A percentile compares a stretch with the other conserved stretches of the same genome.
phyloP scores from a whole-genome alignment of 768 basidiomycete genomes.

The Leccinum longicurvipes region DNA sequence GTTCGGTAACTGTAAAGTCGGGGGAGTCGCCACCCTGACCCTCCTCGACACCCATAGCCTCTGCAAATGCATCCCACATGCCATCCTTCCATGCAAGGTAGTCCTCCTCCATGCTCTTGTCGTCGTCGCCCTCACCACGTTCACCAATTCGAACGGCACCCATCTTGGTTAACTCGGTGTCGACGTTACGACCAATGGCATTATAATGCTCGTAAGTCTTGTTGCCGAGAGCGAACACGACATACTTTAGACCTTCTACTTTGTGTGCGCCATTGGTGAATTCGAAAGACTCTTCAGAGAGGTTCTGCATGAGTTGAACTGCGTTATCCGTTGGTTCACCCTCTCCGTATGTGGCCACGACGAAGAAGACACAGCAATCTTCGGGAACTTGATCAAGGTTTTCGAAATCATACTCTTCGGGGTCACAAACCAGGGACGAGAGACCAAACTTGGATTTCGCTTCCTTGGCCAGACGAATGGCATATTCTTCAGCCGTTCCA shows the following conservation, averaged over 20 bases:
- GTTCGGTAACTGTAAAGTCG: slow-evolving; percentile 89
- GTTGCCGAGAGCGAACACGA: slow-evolving; percentile 91
- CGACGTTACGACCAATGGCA: slow-evolving; percentile 77
- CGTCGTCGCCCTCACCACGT: slow-evolving; percentile 95
- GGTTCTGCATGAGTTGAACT: slow-evolving; percentile 88
- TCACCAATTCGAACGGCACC: slow-evolving; percentile 85
- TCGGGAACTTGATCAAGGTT: slow-evolving; percentile 89
- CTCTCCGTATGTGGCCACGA: slow-evolving; percentile 98
- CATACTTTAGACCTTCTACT: slow-evolving; percentile 86
- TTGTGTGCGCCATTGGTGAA: slow-evolving; percentile 77
- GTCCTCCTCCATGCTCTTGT: slow-evolving; percentile 99
- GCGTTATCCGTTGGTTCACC: slow-evolving; percentile 99
- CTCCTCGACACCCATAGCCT: slow-evolving; percentile 84
- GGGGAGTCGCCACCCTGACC: slow-evolving; percentile 93
- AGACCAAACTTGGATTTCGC: slow-evolving; percentile 95
- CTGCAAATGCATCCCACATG: slow-evolving; percentile 93
- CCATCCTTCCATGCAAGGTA: slow-evolving; percentile 98
- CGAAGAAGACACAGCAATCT: slow-evolving; percentile 87
- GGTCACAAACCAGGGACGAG: slow-evolving; percentile 94
- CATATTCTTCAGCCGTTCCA: slow-evolving; percentile 97
- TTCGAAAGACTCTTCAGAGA: slow-evolving; percentile 82
- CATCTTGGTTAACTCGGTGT: slow-evolving; percentile 68
- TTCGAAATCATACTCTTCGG: slow-evolving; percentile 98
- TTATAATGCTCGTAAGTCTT: slow-evolving; percentile 97
- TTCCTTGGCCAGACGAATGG: slow-evolving; percentile 96